phyloP scores from a whole-genome alignment of 345 rosid species.

The rapeseed (Brassica napus) region DNA sequence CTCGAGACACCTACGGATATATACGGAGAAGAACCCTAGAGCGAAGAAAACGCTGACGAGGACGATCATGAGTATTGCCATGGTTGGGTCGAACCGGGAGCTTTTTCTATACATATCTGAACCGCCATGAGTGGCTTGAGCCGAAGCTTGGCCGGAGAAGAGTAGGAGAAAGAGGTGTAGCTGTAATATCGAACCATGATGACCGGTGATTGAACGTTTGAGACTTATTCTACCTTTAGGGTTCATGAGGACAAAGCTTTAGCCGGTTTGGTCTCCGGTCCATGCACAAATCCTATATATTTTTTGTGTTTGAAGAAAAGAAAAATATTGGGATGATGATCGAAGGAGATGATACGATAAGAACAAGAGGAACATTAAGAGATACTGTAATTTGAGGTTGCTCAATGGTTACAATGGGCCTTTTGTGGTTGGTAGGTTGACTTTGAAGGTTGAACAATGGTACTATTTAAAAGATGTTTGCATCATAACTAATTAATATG shows the following conservation, averaged over 20 bases:
- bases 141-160: conserved; percentile 29
- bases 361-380: conserved; percentile 14
- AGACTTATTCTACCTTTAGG: not conserved
- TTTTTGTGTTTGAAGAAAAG: not conserved
- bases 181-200: conserved; percentile 2
- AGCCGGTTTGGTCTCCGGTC: conserved; percentile 20
- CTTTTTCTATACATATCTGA: conserved; percentile 1
- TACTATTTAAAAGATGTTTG: conserved; percentile 29
- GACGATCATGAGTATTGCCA: conserved; percentile 3
- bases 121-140: conserved; percentile 28
- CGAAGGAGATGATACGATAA: conserved; percentile 8
- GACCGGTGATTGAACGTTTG: conserved; percentile 10
- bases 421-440: conserved; percentile 26
- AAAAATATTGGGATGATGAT: not conserved
- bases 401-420: conserved; percentile 16
- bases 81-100: not conserved
- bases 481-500: conserved; percentile 20
- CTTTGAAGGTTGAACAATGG: conserved; percentile 33
- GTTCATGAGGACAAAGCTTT: conserved; percentile 33
- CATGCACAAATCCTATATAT: conserved; percentile 10
- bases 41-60: conserved; percentile 38
- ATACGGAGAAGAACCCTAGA: conserved; percentile 72
- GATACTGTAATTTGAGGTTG: conserved; percentile 23
- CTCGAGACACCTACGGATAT: conserved; percentile 56
- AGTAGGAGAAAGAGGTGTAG: conserved; percentile 27